phyloP scores from a whole-genome alignment of 805 yeast species.

The Saccharomycopsis sp. region DNA sequence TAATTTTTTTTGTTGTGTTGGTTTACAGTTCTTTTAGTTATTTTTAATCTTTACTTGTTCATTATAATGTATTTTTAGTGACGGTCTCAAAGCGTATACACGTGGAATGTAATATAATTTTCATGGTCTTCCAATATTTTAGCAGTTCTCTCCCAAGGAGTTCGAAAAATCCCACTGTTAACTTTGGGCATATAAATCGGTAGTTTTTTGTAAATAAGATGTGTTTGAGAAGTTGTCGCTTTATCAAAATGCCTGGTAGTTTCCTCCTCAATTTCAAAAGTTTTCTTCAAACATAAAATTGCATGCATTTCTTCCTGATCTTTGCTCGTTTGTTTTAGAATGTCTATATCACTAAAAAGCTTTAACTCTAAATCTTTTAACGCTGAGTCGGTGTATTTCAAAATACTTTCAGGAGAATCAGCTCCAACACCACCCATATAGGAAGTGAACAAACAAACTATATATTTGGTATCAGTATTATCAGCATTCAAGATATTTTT shows the following conservation, averaged over 20 bases:
- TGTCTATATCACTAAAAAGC: conserved; percentile 4
- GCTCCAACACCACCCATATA: conserved; percentile 34
- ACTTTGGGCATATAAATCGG: conserved; percentile 61
- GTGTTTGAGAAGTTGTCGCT: too few species aligned
- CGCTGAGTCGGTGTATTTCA: conserved; percentile 39
- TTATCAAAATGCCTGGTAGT: too few species aligned
- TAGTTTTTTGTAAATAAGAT: too few species aligned
- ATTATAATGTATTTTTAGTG: too few species aligned
- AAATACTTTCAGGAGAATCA: conserved; percentile 37
- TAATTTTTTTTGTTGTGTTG: neutral
- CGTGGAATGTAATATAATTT: conserved; percentile 29
- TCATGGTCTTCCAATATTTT: conserved; percentile 28
- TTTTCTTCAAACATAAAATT: conserved; percentile 2
- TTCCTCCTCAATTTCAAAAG: neutral
- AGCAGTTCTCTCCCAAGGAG: conserved; percentile 71
- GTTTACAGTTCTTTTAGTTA: too few species aligned
- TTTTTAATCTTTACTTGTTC: neutral
- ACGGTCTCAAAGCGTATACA: conserved; percentile 19
- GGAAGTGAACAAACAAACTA: conserved; percentile 73
- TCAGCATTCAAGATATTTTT: too few species aligned
- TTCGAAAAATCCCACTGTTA: conserved; percentile 70
- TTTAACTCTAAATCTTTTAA: conserved; percentile 36
- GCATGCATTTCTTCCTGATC: conserved; percentile 1
- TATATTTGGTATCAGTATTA: conserved; percentile 16
- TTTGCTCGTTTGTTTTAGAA: neutral